Evolutionary conservation across 371 early-diverging fungal genomes (phyloP).

Genomic region (Apophysomyces variabilis): DNA sequence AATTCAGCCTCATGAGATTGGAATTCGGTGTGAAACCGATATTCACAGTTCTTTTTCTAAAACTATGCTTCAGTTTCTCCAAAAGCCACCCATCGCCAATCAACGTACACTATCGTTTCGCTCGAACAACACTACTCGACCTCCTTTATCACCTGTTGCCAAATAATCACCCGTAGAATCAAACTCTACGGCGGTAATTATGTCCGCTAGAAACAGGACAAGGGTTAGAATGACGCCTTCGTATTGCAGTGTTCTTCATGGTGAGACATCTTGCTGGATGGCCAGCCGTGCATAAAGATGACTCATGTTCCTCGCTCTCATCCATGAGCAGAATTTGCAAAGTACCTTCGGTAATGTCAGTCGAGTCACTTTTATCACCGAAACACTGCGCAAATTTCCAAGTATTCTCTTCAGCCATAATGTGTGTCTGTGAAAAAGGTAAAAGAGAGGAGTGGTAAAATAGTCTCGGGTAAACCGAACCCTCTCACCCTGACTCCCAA

Average conservation of each 20-base stretch:
- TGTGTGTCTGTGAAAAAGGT: constrained; percentile 22
- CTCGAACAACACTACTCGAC: constrained; percentile 90
- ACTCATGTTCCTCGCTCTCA: background rate
- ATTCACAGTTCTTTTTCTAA: constrained; percentile 92
- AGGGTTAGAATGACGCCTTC: background rate
- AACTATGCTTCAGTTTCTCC: background rate
- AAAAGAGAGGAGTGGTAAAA: too few relatives aligned
- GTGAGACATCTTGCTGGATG: background rate
- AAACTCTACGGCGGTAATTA: constrained; percentile 93
- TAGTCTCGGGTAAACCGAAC: too few relatives aligned
- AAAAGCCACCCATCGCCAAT: too few relatives aligned
- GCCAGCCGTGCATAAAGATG: constrained; percentile 6
- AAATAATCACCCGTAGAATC: constrained; percentile 91
- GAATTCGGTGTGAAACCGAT: constrained; percentile 92
- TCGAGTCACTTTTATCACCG: constrained; percentile 98
- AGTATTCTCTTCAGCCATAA: constrained; percentile 56
- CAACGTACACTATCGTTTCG: constrained; percentile 83
- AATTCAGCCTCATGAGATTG: constrained; percentile 97
- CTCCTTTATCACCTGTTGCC: constrained; percentile 93
- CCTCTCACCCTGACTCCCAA: too few relatives aligned
- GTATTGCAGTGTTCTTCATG: background rate
- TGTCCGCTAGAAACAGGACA: constrained; percentile 72
- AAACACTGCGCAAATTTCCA: constrained; percentile 99
- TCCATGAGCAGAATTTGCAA: background rate
- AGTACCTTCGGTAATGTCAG: constrained; percentile 97